These are phyloP conservation scores for Nidularia sp. DNA, from an alignment of 768 basidiomycete species.

Conservation along the genomic window DNA sequence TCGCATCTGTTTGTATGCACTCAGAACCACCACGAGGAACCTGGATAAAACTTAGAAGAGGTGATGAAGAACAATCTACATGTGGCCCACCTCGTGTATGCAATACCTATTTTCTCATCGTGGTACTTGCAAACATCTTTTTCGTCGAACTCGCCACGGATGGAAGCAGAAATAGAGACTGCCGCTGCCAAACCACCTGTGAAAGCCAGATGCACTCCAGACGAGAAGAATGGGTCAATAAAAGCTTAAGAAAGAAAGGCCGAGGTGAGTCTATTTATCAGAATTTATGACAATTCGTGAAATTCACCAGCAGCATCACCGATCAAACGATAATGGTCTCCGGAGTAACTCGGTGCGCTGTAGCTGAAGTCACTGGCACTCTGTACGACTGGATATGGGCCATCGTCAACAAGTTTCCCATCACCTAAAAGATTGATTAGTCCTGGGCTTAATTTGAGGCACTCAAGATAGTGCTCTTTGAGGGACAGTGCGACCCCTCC, in stretches of 20 bases:
- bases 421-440: slow-evolving; percentile 22
- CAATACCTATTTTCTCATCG: slow-evolving; percentile 24
- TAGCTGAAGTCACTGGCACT: slow-evolving; percentile 34
- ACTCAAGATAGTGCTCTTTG: slow-evolving; percentile 29
- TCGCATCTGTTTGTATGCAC: slow-evolving; percentile 50
- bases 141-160: slow-evolving; percentile 24
- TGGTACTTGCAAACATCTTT: slow-evolving; percentile 27
- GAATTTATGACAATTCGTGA: not conserved
- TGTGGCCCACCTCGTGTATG: slow-evolving; percentile 25
- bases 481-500: slow-evolving; percentile 7
- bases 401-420: slow-evolving; percentile 19
- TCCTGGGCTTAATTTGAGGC: slow-evolving; percentile 29
- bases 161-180: slow-evolving; percentile 29
- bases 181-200: slow-evolving; percentile 35
- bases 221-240: slow-evolving; percentile 43
- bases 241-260: slow-evolving; percentile 24
- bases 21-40: slow-evolving; percentile 46
- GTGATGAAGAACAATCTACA: not conserved
- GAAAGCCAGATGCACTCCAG: slow-evolving; percentile 38
- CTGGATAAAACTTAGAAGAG: slow-evolving; percentile 11
- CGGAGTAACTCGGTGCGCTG: slow-evolving; percentile 25
- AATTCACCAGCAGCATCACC: slow-evolving; percentile 38
- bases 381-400: slow-evolving; percentile 12
- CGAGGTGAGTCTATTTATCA: not conserved
- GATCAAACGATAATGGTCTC: slow-evolving; percentile 27